These are phyloP conservation scores for Thalassiosira livingstoniorum DNA, from an alignment of 352 stramenopile genomes.

Conservation along the genomic window DNA sequence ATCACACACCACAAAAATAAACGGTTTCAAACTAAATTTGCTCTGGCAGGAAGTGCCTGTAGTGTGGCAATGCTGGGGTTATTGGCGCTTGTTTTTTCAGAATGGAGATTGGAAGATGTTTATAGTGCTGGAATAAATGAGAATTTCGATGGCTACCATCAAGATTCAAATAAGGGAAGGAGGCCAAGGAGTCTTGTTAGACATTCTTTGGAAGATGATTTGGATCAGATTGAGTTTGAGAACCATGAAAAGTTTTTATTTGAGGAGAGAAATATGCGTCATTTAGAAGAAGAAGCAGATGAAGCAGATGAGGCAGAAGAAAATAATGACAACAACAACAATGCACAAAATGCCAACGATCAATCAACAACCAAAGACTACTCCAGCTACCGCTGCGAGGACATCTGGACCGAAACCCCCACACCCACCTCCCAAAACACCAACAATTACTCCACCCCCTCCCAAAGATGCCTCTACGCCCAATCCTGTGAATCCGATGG, in stretches of 20 bases:
- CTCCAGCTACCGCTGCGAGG: conserved; percentile 53
- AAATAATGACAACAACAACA: conserved; percentile 36
- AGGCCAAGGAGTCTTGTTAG: not conserved
- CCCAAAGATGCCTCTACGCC: conserved; percentile 75
- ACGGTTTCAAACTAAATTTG: conserved; percentile 67
- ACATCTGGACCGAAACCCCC: conserved; percentile 51
- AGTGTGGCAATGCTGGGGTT: conserved; percentile 42
- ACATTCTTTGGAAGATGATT: not conserved
- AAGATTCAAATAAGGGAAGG: not conserved
- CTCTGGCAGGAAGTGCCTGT: conserved; percentile 51
- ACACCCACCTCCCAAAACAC: conserved; percentile 1
- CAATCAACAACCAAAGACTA: conserved; percentile 26
- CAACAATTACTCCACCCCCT: conserved; percentile 10
- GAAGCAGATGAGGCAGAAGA: too few relatives aligned
- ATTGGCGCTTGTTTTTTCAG: conserved; percentile 59
- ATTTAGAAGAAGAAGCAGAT: conserved; percentile 25
- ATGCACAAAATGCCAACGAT: conserved; percentile 20
- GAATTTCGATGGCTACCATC: not conserved
- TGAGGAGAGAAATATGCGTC: conserved; percentile 13
- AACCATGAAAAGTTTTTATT: not conserved
- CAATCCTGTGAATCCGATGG: conserved; percentile 75
- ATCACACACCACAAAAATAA: conserved; percentile 4
- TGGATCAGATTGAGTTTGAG: not conserved
- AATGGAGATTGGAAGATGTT: conserved; percentile 27
- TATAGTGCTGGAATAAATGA: too few relatives aligned